These are phyloP conservation scores for Anacardium occidentale DNA, from an alignment of 345 rosid species.

Conservation along the genomic window DNA sequence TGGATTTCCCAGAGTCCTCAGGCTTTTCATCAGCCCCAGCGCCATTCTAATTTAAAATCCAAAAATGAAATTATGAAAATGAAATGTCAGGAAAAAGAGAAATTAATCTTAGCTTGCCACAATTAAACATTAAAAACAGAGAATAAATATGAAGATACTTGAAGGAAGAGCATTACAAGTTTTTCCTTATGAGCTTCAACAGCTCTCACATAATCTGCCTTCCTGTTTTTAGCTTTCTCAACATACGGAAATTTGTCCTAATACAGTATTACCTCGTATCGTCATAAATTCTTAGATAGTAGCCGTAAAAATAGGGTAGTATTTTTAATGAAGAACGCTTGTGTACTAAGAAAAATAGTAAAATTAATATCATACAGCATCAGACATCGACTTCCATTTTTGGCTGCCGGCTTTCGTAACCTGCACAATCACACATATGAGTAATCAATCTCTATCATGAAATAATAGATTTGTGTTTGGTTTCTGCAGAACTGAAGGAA, in stretches of 20 bases:
- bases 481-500: background rate
- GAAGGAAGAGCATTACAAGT: constrained; percentile 17
- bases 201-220: constrained; percentile 39
- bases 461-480: background rate
- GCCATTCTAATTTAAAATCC: constrained; percentile 7
- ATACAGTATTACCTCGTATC: background rate
- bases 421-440: constrained; percentile 25
- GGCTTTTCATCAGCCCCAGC: constrained; percentile 9
- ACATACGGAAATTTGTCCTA: constrained; percentile 39
- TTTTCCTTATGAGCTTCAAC: constrained; percentile 27
- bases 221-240: constrained; percentile 31
- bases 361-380: constrained; percentile 26
- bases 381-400: constrained; percentile 45
- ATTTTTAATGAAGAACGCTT: background rate
- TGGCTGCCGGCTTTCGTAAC: constrained; percentile 45
- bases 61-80: background rate
- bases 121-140: background rate
- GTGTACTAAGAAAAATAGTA: background rate
- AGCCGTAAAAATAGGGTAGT: background rate
- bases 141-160: background rate
- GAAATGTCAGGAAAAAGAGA: background rate
- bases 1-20: constrained; percentile 25
- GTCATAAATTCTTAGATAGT: background rate
- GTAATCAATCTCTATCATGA: background rate
- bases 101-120: background rate